Percentiles rank a stretch among this genome's conserved stretches.
Evolutionary conservation across 2,329 filamentous ascomycete genomes (phyloP).

Genomic region (Aspergillus piperis): DNA sequence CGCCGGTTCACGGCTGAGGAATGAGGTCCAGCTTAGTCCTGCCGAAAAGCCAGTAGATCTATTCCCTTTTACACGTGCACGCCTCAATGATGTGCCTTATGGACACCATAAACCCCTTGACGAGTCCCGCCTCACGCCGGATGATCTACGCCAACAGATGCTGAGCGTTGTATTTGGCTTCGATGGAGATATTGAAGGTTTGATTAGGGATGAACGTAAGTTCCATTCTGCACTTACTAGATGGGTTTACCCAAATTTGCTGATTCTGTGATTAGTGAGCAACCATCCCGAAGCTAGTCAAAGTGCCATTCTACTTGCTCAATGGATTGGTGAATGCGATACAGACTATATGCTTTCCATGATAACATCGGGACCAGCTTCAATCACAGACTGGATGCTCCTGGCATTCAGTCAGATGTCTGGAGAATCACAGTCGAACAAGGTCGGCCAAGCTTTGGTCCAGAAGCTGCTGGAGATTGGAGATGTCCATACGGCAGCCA

Average conservation of each 20-base stretch:
- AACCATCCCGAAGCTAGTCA: constrained; percentile 73
- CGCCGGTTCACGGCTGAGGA: constrained; percentile 68
- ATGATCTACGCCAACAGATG: constrained; percentile 87
- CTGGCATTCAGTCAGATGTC: constrained; percentile 88
- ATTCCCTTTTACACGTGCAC: constrained; percentile 80
- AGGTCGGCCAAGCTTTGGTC: constrained; percentile 86
- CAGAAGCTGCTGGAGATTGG: constrained; percentile 86
- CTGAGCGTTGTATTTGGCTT: constrained; percentile 92
- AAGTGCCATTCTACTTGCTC: constrained; percentile 77
- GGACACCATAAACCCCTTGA: constrained; percentile 64
- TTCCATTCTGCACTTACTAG: constrained; percentile 9
- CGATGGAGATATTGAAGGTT: constrained; percentile 77
- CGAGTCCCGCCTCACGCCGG: constrained; percentile 63
- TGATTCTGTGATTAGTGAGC: constrained; percentile 51
- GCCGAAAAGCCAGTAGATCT: constrained; percentile 74
- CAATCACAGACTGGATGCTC: constrained; percentile 95
- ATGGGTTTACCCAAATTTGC: neutral
- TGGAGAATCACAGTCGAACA: constrained; percentile 75
- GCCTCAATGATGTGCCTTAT: constrained; percentile 81
- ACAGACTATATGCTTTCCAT: constrained; percentile 78
- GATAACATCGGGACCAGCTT: constrained; percentile 77
- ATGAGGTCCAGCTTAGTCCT: constrained; percentile 78
- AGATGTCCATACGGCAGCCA: constrained; percentile 87
- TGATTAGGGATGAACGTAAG: constrained; percentile 79
- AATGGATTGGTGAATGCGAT: constrained; percentile 88